Evolutionary conservation across 805 yeast genomes (phyloP), one percentile per base, ranked within the genome.

Genomic region (Henningerozyma blattae): DNA sequence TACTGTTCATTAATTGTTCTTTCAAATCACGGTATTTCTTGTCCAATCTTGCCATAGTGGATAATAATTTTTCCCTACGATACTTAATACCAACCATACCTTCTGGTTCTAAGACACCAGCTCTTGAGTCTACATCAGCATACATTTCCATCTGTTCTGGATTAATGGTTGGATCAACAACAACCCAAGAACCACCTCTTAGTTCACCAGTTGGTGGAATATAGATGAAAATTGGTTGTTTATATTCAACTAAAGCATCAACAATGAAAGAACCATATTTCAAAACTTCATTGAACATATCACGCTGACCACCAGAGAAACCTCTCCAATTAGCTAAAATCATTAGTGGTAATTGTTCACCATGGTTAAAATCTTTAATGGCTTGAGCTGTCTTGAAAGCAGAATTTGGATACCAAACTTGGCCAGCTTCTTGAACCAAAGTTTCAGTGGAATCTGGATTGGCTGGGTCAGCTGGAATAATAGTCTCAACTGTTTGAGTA

Each of bases 131-230:
- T 33, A 74, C 79, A 60, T 93, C 98, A 16, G 97, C 97, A 52
- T 89, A 91, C 96, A 91, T 89, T 66, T 91, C 99, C 95, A 91
- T 93, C 83, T 84, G 84, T 42, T 87, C 96, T 31, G 81, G 62
- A 61, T 93, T 91, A 65, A 91, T 91, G 33, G 96, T 84, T 44
- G 98, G 96, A 62, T 91, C 99, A 56, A 91, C 95, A 47, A 91
- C 99, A 36, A 93, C 99, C 99, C 99, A 91, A 18, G 98, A 89
- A 59, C 99, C 99, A 68, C 99, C 99, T 73, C 99, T 82, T 47
- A 91, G 72, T 64, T 91, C 99, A 59, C 97, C 98, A 46, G 81
- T 75, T 38, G 99, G 99, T 34, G 99, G 98, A 59, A 91, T 89
- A 63, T 91, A 91, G 18, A 91, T 85, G 65, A 91, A 79, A 45